phyloP scores from a whole-genome alignment of 352 stramenopile species.

The Phytophthora tentaculata region DNA sequence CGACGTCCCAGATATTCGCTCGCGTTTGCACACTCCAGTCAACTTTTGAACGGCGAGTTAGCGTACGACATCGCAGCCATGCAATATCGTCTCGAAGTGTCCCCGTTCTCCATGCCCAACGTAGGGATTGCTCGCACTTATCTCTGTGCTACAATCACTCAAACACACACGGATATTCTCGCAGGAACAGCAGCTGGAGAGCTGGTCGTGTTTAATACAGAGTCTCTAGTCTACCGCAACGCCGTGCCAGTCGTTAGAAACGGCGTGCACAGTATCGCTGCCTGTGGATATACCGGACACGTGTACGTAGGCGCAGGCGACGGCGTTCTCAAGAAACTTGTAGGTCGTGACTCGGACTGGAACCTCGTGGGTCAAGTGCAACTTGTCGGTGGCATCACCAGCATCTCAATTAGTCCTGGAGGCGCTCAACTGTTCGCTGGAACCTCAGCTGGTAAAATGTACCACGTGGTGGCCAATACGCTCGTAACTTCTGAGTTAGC shows the following conservation, averaged over 20 bases:
- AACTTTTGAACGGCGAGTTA: conserved; percentile 65
- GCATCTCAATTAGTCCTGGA: conserved; percentile 68
- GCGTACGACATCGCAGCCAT: conserved; percentile 80
- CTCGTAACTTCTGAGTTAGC: conserved; percentile 61
- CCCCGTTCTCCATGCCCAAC: conserved; percentile 72
- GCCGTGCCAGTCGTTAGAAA: conserved; percentile 66
- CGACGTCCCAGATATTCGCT: conserved; percentile 73
- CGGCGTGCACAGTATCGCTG: conserved; percentile 78
- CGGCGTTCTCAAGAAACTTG: conserved; percentile 86
- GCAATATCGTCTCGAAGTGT: conserved; percentile 82
- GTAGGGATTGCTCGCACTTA: conserved; percentile 74
- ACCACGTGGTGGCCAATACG: conserved; percentile 56
- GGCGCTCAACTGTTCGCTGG: conserved; percentile 66
- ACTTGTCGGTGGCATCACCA: conserved; percentile 80
- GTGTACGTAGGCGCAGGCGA: conserved; percentile 89
- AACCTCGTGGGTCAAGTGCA: conserved; percentile 84
- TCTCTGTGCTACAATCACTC: conserved; percentile 66
- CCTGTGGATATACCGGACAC: conserved; percentile 62
- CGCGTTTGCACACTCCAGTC: conserved; percentile 70
- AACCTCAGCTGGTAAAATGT: conserved; percentile 81
- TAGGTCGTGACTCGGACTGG: conserved; percentile 81
- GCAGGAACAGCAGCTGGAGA: conserved; percentile 77
- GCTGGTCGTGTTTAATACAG: conserved; percentile 87
- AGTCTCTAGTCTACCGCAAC: conserved; percentile 68
- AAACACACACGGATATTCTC: conserved; percentile 60